Evolutionary conservation across 208 protist species (phyloP).

Genomic region (Leishmania mexicana): DNA sequence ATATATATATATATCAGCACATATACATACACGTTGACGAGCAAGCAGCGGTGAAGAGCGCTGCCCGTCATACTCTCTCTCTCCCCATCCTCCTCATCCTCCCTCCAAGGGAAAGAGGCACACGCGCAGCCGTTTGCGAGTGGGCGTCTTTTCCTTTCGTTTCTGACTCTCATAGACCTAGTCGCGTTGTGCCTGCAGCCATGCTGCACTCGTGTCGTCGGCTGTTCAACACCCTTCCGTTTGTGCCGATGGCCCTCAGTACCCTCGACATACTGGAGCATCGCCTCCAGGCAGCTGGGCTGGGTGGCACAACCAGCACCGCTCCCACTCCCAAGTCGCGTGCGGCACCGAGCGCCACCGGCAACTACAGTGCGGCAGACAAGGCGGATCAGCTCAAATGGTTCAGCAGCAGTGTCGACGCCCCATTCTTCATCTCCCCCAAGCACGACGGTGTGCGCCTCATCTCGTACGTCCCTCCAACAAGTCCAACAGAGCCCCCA

Average conservation of each 20-base stretch:
- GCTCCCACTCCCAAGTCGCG: neutral
- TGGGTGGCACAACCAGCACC: neutral
- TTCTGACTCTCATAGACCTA: neutral
- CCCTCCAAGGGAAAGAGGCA: neutral
- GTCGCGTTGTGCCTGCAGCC: neutral
- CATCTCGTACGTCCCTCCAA: slow-evolving; percentile 60
- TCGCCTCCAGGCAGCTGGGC: slow-evolving; percentile 19
- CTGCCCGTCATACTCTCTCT: neutral
- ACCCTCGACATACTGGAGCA: slow-evolving; percentile 66
- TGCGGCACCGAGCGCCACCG: neutral
- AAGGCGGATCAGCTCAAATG: slow-evolving; percentile 30
- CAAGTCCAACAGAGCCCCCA: neutral
- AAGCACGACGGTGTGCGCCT: slow-evolving; percentile 89
- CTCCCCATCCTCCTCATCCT: neutral
- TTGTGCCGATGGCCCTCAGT: slow-evolving; percentile 87
- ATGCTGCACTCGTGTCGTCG: slow-evolving; percentile 32
- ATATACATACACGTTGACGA: neutral
- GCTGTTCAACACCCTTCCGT: slow-evolving; percentile 45
- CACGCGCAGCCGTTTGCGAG: neutral
- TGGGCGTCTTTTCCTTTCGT: neutral
- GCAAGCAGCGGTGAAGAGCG: neutral
- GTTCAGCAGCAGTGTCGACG: slow-evolving; percentile 26
- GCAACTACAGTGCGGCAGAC: neutral
- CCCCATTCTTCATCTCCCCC: slow-evolving; percentile 84
- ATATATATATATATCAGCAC: neutral